Percentiles rank a stretch among this genome's conserved stretches.
These are phyloP conservation scores for Beauveria sp. DNA, from an alignment of 2,329 filamentous ascomycete species.

Conservation along the genomic window DNA sequence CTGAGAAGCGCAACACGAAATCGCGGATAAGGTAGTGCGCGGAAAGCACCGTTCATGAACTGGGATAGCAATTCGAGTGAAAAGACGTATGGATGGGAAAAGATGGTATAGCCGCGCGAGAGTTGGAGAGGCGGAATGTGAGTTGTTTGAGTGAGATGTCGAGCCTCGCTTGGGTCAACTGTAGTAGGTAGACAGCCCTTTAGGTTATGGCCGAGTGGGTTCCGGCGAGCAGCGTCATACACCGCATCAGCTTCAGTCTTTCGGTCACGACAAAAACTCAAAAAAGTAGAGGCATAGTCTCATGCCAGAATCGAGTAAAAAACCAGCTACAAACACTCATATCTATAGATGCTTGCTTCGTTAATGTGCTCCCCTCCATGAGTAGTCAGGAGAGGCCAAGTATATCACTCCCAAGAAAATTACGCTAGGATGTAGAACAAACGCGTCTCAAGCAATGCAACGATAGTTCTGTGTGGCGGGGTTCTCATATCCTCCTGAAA, in stretches of 20 bases:
- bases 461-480: too few species aligned
- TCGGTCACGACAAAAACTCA: not conserved
- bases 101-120: not conserved
- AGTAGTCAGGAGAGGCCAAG: not conserved
- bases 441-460: not conserved
- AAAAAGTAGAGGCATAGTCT: too few species aligned
- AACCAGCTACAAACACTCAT: not conserved
- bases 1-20: not conserved
- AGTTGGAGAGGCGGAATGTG: not conserved
- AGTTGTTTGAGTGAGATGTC: not conserved
- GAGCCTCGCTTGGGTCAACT: not conserved
- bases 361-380: too few species aligned
- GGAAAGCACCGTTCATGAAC: not conserved
- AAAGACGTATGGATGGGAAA: not conserved
- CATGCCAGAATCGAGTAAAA: too few species aligned
- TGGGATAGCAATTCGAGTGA: not conserved
- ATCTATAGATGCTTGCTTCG: not conserved
- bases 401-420: not conserved
- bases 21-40: not conserved
- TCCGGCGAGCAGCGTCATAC: slow-evolving; percentile 5
- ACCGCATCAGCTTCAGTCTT: not conserved
- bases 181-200: not conserved
- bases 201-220: not conserved
- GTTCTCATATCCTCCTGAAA: not conserved
- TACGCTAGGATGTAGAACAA: not conserved